Conservation (phyloP, 2,329 filamentous ascomycete species). For the Neofusicoccum kwambonambiense region DNA sequence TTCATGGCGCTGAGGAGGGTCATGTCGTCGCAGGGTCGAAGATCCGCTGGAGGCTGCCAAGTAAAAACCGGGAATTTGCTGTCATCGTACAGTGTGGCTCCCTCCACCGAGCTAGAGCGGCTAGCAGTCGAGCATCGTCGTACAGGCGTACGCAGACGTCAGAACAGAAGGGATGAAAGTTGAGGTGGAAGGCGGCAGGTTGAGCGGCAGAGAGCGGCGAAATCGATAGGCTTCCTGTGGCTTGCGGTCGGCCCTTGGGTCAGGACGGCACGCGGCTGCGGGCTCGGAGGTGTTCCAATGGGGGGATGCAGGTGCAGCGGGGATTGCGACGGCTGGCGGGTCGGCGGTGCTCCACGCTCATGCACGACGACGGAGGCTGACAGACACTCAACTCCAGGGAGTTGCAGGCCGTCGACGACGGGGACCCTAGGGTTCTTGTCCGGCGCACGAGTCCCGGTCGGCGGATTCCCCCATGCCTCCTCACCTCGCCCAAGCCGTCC, state of each 20-base stretch:
- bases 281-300: neutral
- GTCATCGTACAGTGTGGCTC: neutral
- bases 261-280: neutral
- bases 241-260: neutral
- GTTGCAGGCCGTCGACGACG: neutral
- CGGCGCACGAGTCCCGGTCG: neutral
- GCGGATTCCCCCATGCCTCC: neutral
- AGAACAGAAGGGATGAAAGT: neutral
- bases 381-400: neutral
- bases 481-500: neutral
- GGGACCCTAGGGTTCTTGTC: neutral
- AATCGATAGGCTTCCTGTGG: constrained; percentile 2
- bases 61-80: neutral
- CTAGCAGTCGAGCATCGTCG: neutral
- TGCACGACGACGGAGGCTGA: constrained; percentile 4
- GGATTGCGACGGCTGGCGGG: neutral
- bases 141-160: neutral
- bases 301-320: neutral
- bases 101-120: neutral
- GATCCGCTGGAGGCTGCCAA: neutral
- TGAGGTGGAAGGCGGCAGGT: neutral
- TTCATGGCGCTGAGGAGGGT: neutral
- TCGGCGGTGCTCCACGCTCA: neutral
- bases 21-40: neutral
- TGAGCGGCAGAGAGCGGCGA: neutral